A percentile compares a stretch with the other conserved stretches of the same genome.
phyloP scores from a whole-genome alignment of 352 stramenopile genomes.

The Pythium angustatum region DNA sequence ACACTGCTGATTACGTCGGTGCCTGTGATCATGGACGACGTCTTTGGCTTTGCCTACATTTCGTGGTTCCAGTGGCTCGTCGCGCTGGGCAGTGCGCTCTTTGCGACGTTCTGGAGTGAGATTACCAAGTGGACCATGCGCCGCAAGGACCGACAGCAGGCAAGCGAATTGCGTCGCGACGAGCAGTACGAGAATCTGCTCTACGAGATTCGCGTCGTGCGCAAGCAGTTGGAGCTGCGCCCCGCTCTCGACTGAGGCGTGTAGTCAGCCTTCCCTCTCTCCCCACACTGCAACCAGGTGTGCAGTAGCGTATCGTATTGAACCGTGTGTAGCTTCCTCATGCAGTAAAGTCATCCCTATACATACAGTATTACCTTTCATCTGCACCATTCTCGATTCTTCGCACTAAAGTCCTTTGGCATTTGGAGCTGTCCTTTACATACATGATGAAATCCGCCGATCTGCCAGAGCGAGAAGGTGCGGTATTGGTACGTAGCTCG shows the following conservation, averaged over 20 bases:
- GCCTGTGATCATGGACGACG: constrained; percentile 56
- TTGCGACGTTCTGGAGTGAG: constrained; percentile 60
- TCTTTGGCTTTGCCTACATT: constrained; percentile 76
- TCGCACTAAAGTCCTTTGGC: too few relatives aligned
- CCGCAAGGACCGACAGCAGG: constrained; percentile 36
- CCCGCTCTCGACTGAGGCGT: background rate
- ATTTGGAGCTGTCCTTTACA: too few relatives aligned
- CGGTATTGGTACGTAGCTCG: too few relatives aligned
- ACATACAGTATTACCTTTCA: too few relatives aligned
- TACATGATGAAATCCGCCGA: too few relatives aligned
- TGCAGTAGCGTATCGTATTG: too few relatives aligned
- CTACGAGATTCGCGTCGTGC: constrained; percentile 46
- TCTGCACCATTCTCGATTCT: too few relatives aligned
- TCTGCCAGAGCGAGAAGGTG: too few relatives aligned
- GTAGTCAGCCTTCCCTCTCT: too few relatives aligned
- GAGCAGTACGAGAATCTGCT: constrained; percentile 59
- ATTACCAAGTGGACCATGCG: constrained; percentile 51
- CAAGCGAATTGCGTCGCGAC: constrained; percentile 43
- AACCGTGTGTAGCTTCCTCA: too few relatives aligned
- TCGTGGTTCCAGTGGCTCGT: constrained; percentile 58
- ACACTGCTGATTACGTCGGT: constrained; percentile 57
- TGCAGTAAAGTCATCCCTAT: too few relatives aligned
- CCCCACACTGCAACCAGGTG: too few relatives aligned
- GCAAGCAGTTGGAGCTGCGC: constrained; percentile 4
- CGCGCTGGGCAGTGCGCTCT: constrained; percentile 39